phyloP scores from a whole-genome alignment of 2,329 filamentous ascomycete genomes.

The Trichoderma lentiforme region DNA sequence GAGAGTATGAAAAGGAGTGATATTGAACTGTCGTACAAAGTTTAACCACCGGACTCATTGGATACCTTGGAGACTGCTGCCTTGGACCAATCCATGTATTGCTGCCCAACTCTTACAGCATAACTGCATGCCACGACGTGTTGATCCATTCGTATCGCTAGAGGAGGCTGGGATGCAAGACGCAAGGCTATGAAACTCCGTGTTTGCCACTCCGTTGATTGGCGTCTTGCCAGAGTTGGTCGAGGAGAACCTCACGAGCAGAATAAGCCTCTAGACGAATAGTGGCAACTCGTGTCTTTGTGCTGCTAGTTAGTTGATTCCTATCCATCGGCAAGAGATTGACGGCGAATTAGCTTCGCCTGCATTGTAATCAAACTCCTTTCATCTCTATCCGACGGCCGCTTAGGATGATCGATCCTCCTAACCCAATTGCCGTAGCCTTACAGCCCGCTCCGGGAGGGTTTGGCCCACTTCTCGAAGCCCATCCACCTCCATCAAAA shows the following conservation, averaged over 20 bases:
- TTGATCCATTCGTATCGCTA: neutral
- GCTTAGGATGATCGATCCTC: neutral
- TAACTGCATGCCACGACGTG: neutral
- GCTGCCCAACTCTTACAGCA: neutral
- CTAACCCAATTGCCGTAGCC: neutral
- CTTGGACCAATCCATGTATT: neutral
- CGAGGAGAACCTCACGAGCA: neutral
- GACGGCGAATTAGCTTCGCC: neutral
- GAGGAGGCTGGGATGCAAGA: neutral
- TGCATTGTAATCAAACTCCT: neutral
- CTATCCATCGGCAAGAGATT: neutral
- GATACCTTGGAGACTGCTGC: neutral
- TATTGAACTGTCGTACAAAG: neutral
- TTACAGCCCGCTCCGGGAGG: neutral
- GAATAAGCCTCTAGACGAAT: neutral
- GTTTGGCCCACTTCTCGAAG: neutral
- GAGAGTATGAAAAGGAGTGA: neutral
- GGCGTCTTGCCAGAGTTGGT: neutral
- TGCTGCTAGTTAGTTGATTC: neutral
- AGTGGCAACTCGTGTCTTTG: neutral
- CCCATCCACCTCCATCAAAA: neutral
- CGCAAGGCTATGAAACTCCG: neutral
- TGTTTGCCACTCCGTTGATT: neutral
- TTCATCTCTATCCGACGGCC: conserved; percentile 2
- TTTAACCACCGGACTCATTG: neutral